These are phyloP conservation scores for Venturia pyrina DNA, from an alignment of 2,329 filamentous ascomycete genomes.

Conservation along the genomic window DNA sequence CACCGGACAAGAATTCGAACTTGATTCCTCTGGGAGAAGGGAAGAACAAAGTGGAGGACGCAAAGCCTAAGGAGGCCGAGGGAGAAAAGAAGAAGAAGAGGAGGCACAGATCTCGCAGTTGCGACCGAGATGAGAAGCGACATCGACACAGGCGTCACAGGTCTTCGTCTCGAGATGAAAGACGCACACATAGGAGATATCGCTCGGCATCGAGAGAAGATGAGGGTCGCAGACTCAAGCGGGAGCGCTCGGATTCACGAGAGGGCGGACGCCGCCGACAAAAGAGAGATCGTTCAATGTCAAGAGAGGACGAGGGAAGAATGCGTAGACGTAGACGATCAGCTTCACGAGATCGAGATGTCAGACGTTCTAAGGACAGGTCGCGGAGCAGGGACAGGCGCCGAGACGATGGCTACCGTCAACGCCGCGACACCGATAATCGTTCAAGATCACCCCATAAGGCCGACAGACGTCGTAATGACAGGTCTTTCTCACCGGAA, in stretches of 20 bases:
- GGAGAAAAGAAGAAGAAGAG: background rate
- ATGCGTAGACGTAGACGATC: background rate
- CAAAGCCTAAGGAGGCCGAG: background rate
- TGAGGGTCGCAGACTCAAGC: background rate
- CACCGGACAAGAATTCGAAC: constrained; percentile 58
- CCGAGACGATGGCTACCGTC: background rate
- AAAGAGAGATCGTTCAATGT: background rate
- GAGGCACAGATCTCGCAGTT: constrained; percentile 3
- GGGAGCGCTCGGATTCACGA: background rate
- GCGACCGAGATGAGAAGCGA: background rate
- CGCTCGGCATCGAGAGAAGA: background rate
- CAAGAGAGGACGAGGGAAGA: background rate
- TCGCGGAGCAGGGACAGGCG: background rate
- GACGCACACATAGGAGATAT: constrained; percentile 2
- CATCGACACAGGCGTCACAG: constrained; percentile 5
- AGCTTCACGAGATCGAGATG: background rate
- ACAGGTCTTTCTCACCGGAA: background rate
- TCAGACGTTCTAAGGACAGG: background rate
- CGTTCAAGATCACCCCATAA: constrained; percentile 1
- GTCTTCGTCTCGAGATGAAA: background rate
- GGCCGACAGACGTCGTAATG: background rate
- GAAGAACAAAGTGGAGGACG: constrained; percentile 1
- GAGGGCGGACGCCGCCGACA: background rate
- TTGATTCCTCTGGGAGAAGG: constrained; percentile 45
- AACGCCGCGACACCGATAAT: background rate